Evolutionary conservation across 352 stramenopile genomes (phyloP).

Genomic region (Phytopythium litorale): DNA sequence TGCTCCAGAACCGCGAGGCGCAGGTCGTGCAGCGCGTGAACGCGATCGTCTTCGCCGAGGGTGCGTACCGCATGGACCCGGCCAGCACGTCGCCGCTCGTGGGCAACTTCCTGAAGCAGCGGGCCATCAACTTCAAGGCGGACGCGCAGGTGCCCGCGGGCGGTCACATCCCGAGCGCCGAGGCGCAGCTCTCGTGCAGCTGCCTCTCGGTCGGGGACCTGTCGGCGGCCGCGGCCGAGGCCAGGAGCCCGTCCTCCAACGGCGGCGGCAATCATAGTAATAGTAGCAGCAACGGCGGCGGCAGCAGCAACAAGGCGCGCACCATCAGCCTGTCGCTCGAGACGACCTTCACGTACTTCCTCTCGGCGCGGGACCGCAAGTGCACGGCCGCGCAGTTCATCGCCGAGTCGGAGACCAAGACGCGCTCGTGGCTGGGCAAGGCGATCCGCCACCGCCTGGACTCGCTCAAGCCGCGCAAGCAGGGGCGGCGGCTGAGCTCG

Average conservation of each 20-base stretch:
- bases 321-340: slow-evolving; percentile 73
- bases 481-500: slow-evolving; percentile 44
- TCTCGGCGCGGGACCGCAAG: slow-evolving; percentile 50
- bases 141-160: slow-evolving; percentile 40
- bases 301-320: slow-evolving; percentile 69
- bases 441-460: slow-evolving; percentile 60
- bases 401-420: slow-evolving; percentile 51
- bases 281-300: slow-evolving; percentile 40
- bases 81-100: slow-evolving; percentile 44
- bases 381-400: slow-evolving; percentile 53
- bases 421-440: slow-evolving; percentile 57
- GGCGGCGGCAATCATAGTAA: slow-evolving; percentile 7
- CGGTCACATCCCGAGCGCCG: slow-evolving; percentile 39
- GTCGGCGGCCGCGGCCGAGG: slow-evolving; percentile 14
- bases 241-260: slow-evolving; percentile 6
- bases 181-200: slow-evolving; percentile 59
- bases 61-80: slow-evolving; percentile 53
- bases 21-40: slow-evolving; percentile 49
- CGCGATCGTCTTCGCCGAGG: slow-evolving; percentile 68
- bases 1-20: slow-evolving; percentile 61
- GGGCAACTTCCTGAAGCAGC: slow-evolving; percentile 53
- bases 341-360: slow-evolving; percentile 72
- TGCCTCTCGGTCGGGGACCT: slow-evolving; percentile 65
- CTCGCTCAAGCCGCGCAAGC: slow-evolving; percentile 59
- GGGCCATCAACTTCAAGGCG: slow-evolving; percentile 76